Evolutionary conservation across 768 basidiomycete genomes (phyloP).

Genomic region (Panellus pusillus): DNA sequence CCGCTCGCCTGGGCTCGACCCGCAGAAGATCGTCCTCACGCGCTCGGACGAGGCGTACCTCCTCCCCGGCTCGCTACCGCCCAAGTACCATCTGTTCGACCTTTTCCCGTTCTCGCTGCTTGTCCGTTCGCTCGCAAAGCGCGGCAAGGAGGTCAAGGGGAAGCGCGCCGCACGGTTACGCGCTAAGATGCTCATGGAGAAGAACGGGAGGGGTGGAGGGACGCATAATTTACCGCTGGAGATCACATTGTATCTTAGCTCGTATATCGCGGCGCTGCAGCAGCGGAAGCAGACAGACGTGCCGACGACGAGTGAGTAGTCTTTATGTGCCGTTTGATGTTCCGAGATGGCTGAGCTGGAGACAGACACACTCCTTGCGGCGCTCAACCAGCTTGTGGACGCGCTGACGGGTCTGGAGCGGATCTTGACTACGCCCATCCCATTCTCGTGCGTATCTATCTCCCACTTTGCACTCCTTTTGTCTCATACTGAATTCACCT

Average conservation of each 20-base stretch:
- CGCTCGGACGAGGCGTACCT: constrained; percentile 46
- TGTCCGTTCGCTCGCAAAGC: constrained; percentile 43
- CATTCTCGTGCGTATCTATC: constrained; percentile 56
- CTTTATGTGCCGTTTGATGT: background rate
- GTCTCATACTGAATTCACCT: background rate
- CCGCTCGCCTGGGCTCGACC: constrained; percentile 7
- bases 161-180: constrained; percentile 58
- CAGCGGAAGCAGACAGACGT: constrained; percentile 55
- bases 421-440: constrained; percentile 75
- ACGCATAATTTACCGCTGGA: constrained; percentile 70
- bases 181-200: constrained; percentile 43
- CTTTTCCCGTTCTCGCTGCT: constrained; percentile 70
- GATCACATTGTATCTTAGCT: constrained; percentile 67
- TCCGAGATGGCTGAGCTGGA: background rate
- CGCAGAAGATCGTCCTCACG: constrained; percentile 38
- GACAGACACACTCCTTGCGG: constrained; percentile 45
- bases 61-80: constrained; percentile 56
- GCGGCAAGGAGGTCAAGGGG: constrained; percentile 55
- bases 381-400: constrained; percentile 60
- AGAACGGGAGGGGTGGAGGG: constrained; percentile 29
- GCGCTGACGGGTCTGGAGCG: constrained; percentile 69
- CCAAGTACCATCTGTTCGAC: constrained; percentile 60
- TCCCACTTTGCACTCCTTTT: background rate
- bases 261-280: constrained; percentile 64
- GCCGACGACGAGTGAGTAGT: constrained; percentile 56